Percentiles rank a stretch among this genome's conserved stretches.
Conservation (phyloP, 306 rosid species). For the Datisca glomerata region DNA sequence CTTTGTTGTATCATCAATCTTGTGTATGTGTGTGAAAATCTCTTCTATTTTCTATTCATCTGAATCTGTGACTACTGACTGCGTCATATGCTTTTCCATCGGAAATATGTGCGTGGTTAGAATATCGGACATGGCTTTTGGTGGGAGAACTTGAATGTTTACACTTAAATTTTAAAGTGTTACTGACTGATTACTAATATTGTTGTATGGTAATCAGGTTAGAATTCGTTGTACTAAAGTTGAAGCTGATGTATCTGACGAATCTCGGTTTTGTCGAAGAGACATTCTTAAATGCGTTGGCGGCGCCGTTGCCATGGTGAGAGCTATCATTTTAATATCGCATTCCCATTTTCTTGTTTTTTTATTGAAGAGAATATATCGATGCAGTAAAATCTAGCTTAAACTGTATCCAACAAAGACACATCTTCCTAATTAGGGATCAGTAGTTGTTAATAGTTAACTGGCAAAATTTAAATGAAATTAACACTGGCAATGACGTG, state of each 20-base stretch:
- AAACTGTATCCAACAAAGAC: background rate
- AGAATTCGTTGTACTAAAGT: constrained; percentile 38
- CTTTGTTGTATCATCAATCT: constrained; percentile 4
- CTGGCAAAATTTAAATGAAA: too few species aligned
- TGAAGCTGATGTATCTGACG: constrained; percentile 22
- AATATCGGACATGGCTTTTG: too few species aligned
- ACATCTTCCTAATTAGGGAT: background rate
- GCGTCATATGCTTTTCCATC: too few species aligned
- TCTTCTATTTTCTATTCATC: too few species aligned
- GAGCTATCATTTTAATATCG: constrained; percentile 13
- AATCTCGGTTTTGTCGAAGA: constrained; percentile 28
- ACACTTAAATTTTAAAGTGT: too few species aligned
- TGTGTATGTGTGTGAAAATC: too few species aligned
- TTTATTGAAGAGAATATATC: background rate
- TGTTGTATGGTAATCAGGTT: constrained; percentile 39
- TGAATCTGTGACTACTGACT: too few species aligned
- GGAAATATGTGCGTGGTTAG: too few species aligned
- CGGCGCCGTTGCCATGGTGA: constrained; percentile 56
- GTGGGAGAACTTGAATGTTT: too few species aligned
- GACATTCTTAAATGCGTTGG: constrained; percentile 58
- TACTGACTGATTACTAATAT: too few species aligned
- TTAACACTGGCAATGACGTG: too few species aligned
- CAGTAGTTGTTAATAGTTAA: too few species aligned
- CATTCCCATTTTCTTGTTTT: background rate
- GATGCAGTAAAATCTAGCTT: background rate